Base-by-base conservation (phyloP, 805 yeast species). In the Vanderwaltozyma polyspora region DNA sequence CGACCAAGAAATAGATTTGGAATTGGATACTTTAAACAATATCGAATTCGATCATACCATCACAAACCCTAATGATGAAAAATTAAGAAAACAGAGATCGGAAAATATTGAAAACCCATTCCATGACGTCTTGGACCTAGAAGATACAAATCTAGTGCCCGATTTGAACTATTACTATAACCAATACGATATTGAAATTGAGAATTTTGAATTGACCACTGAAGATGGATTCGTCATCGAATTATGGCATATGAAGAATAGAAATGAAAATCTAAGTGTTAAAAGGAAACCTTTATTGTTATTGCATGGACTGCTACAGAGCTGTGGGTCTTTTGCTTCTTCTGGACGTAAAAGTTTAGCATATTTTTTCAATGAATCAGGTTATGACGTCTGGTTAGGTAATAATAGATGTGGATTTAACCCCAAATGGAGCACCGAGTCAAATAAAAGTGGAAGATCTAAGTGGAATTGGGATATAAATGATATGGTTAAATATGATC, bases 381-480 rank as follows among this genome's bases (percentile, higher is more conserved):
- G 91, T 0, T 83, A 68, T 48, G 95, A 86, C 45, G 85, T 86
- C 7, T 86, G 95, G 95, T 54, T 86, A 35, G 95, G 95, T 1
- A 84, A 86, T 50, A 87, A 86, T 51, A 61, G 98, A 41, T 79
- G 95, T 44, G 94, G 95, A 5, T 81, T 87, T 51, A 64, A 70
- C 26, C 82, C 94, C 0, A 61, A 67, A 33, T 94, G 87, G 60
- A 56, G 64, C 39, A 19, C 64, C 25, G 41, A 60, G 4, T 45
- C 48, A 36, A 36, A 40, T 28, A 36, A 43, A 32, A 39, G 14
- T 6, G 33, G 17, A 7, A 23, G 22, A 23, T 15, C 40, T 16
- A 81, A 80, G 74, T 89, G 98, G 98, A 76, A 81, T 44, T 89
- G 98, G 98, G 89, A 83, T 49, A 68, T 91, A 33, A 59, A 67